A percentile compares a stretch with the other conserved stretches of the same genome.
Evolutionary conservation across 225 moss, liverwort and hornwort genomes (phyloP).

Genomic region (Pseudoscleropodium purum): DNA sequence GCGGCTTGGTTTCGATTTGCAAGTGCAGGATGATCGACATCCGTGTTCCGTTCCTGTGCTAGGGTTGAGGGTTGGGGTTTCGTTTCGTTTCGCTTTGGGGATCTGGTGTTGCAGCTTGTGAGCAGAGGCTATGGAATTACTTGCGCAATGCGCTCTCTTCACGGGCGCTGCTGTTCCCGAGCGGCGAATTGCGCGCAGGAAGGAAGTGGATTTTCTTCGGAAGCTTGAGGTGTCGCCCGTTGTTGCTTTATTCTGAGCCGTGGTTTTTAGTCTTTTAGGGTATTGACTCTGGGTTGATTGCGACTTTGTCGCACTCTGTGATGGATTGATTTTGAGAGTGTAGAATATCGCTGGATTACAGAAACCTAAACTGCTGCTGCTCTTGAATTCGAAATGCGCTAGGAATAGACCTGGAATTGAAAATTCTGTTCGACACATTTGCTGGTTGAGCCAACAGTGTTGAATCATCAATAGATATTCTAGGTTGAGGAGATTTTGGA

Average conservation of each 20-base stretch:
- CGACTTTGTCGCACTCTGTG: background rate
- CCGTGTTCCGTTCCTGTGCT: background rate
- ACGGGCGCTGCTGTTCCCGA: slow-evolving; percentile 2
- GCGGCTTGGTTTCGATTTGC: background rate
- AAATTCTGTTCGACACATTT: background rate
- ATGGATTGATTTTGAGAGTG: background rate
- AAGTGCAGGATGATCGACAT: background rate
- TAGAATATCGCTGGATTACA: background rate
- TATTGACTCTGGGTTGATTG: background rate
- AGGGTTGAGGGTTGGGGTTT: background rate
- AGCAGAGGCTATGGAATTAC: slow-evolving; percentile 12
- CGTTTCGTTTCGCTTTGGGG: background rate
- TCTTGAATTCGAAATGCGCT: background rate
- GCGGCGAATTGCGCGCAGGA: background rate
- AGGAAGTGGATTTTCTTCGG: background rate
- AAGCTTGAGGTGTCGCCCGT: background rate
- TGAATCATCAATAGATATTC: background rate
- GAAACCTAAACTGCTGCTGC: background rate
- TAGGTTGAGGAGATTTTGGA: background rate
- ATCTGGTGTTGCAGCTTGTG: background rate
- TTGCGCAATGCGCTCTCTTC: slow-evolving; percentile 18
- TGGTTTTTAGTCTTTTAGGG: background rate
- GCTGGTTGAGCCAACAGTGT: background rate
- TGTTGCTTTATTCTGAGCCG: background rate
- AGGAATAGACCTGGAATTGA: background rate